Base-by-base conservation (phyloP, 352 stramenopile genomes). In the Phytophthora pinifolia region DNA sequence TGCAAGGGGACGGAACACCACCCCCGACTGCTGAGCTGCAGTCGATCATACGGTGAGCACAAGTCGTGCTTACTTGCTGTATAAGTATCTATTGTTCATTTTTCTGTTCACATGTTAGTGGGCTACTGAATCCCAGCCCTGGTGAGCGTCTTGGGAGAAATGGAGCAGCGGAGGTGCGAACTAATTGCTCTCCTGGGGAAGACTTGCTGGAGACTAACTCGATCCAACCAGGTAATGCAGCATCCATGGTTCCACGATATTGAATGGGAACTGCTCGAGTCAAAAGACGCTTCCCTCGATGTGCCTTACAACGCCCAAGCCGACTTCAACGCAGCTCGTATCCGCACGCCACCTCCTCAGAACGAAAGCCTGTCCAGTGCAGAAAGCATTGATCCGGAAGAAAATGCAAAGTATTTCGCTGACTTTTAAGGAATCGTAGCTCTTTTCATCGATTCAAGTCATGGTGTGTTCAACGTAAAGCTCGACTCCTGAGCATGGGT, bases 371-470 rank as follows among this genome's bases (percentile, higher is more conserved):
- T 79, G 0, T 88, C 78, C 4, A 91, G 81, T 37, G 81, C 81
- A 37, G 81, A 89, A 17, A 91, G 79, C 42, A 89, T 91, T 48
- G 76, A 88, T 36, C 51, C 81, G 9, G 74, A 87, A 31, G 67
- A 83, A 47, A 72, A 91, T 46, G 77, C 61, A 1, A 87, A 79
- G 50, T 87, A 78, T 36, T 91, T 91, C 61, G 76, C 54, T 1
- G 76, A 86, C 36, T 91, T 91, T 52, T 91, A 79, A 53, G 37
- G 31, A 22, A 53, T 37, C 1, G 20, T 45, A 33, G 25, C 1
- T 36, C 1, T 52, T 27, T 6, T 29, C 6, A 12, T 51, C 12
- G 5, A 33, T 6, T 17, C n/a, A 45, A 29, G 29, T 13, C 18
- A 45, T 27, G 22, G 4, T 27, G 34, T 20, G 7, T 29, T 29